A percentile compares a stretch with the other conserved stretches of the same genome.
Conservation (phyloP, 345 rosid genomes). For the Excoecaria cochinchinensis region DNA sequence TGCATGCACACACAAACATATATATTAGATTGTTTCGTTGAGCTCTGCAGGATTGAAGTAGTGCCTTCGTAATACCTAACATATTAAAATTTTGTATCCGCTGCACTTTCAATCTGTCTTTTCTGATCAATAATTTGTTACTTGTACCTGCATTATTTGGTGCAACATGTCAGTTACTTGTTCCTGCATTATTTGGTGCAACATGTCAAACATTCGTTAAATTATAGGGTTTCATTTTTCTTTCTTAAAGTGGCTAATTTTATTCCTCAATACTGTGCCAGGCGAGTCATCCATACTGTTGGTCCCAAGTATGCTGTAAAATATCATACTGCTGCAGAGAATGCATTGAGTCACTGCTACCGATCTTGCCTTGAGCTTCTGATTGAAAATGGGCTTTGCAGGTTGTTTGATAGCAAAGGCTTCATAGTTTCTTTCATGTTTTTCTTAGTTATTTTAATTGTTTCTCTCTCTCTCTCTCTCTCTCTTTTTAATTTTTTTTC, state of each 20-base stretch:
- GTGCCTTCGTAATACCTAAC: too few species aligned
- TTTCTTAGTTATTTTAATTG: not conserved
- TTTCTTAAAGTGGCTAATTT: not conserved
- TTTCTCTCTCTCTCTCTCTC: too few species aligned
- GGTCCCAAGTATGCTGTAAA: slow-evolving; percentile 97
- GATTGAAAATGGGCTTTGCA: slow-evolving; percentile 77
- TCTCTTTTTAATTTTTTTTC: too few species aligned
- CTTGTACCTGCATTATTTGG: not conserved
- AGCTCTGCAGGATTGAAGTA: not conserved
- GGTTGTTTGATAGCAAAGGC: slow-evolving; percentile 45
- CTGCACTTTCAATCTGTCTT: not conserved
- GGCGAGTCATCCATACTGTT: slow-evolving; percentile 75
- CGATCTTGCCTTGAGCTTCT: slow-evolving; percentile 94
- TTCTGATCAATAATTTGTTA: not conserved
- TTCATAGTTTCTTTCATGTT: slow-evolving; percentile 7
- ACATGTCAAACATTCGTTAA: not conserved
- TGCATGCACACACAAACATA: too few species aligned
- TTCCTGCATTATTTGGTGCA: not conserved
- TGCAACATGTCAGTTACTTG: not conserved
- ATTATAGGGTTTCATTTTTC: not conserved
- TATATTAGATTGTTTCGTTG: not conserved
- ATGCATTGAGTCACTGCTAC: slow-evolving; percentile 97
- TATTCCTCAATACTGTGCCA: not conserved
- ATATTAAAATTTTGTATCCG: too few species aligned
- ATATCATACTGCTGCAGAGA: slow-evolving; percentile 98